Conservation (phyloP, 2,329 filamentous ascomycete species). For the Akanthomyces dipterigenus region DNA sequence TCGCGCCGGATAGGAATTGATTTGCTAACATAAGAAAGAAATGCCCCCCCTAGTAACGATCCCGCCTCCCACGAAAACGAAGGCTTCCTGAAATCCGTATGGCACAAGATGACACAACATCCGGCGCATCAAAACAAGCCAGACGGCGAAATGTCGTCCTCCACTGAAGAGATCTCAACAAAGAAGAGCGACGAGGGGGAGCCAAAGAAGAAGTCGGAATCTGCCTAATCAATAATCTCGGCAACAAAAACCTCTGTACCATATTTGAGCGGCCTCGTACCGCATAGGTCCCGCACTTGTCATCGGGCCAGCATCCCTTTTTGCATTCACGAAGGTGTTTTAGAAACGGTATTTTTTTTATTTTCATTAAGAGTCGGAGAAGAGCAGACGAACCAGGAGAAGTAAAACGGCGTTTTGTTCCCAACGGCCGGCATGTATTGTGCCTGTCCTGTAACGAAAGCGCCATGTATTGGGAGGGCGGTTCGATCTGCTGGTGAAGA, state of each 20-base stretch:
- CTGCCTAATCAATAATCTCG: not conserved
- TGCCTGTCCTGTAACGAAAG: not conserved
- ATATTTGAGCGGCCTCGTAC: not conserved
- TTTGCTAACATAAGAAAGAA: not conserved
- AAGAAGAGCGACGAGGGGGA: conserved; percentile 19
- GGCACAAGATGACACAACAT: conserved; percentile 86
- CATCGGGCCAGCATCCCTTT: not conserved
- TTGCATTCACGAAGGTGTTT: conserved; percentile 12
- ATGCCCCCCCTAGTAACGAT: conserved; percentile 18
- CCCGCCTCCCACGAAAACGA: conserved; percentile 64
- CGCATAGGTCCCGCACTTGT: not conserved
- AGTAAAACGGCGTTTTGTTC: conserved; percentile 5
- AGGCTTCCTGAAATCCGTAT: conserved; percentile 86
- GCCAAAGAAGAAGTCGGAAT: conserved; percentile 16
- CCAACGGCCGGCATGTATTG: not conserved
- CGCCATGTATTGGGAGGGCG: not conserved
- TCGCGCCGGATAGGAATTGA: not conserved
- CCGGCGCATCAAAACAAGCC: conserved; percentile 42
- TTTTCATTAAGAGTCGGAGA: not conserved
- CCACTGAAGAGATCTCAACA: conserved; percentile 2
- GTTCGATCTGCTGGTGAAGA: not conserved
- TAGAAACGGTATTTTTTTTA: conserved; percentile 5
- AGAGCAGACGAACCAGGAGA: not conserved
- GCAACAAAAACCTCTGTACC: not conserved
- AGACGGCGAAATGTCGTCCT: conserved; percentile 21